Conservation (phyloP, 305 asterid genomes). For the Stenogyne calaminthoides region DNA sequence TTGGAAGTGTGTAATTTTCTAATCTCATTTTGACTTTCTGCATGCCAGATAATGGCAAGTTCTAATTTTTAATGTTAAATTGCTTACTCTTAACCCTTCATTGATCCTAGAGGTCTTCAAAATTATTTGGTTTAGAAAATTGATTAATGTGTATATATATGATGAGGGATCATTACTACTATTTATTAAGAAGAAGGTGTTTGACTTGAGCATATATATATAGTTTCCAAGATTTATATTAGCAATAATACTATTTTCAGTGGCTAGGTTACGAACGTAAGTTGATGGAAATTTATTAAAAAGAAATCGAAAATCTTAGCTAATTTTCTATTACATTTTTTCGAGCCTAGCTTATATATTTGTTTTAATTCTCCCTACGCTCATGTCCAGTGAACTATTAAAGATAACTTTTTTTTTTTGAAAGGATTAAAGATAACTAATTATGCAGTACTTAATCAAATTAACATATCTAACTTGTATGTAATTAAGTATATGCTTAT, state of each 20-base stretch:
- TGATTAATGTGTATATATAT: not conserved
- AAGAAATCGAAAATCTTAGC: not conserved
- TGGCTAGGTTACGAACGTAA: too few relatives aligned
- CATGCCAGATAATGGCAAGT: not conserved
- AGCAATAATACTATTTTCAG: not conserved
- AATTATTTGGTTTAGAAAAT: not conserved
- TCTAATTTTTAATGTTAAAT: not conserved
- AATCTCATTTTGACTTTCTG: not conserved
- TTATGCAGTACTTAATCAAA: too few relatives aligned
- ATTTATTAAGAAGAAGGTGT: not conserved
- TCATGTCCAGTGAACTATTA: too few relatives aligned
- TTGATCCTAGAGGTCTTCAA: conserved; percentile 13
- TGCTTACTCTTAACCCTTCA: conserved; percentile 16
- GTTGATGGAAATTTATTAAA: not conserved
- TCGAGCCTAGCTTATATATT: not conserved
- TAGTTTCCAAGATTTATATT: not conserved
- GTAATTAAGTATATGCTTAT: too few relatives aligned
- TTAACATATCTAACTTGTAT: too few relatives aligned
- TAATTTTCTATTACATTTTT: not conserved
- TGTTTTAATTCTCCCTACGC: not conserved
- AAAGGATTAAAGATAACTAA: too few relatives aligned
- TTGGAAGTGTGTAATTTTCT: not conserved
- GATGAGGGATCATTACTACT: not conserved
- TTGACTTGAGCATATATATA: not conserved
- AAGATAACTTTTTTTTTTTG: too few relatives aligned